Evolutionary conservation across 495 filamentous ascomycete species (phyloP).

Genomic region (Trypethelium eluteriae): DNA sequence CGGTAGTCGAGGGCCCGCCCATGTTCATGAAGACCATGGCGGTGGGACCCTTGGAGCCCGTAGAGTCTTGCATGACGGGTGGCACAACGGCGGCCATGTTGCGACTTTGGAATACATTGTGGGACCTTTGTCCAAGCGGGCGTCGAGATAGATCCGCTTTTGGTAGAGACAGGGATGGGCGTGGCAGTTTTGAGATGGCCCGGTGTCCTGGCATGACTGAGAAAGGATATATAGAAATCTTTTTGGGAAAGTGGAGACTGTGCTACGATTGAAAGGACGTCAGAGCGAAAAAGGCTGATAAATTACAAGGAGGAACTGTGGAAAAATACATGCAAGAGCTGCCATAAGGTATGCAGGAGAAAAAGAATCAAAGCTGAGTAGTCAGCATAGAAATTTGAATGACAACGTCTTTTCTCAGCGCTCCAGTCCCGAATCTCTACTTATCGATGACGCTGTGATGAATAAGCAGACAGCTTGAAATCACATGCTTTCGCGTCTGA

Average conservation of each 20-base stretch:
- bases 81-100: slow-evolving; percentile 47
- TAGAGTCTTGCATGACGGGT: slow-evolving; percentile 64
- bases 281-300: too few species aligned
- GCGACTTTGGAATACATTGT: not conserved
- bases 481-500: slow-evolving; percentile 10
- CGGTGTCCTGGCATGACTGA: too few species aligned
- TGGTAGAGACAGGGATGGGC: not conserved
- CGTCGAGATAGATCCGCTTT: not conserved
- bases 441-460: not conserved
- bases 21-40: slow-evolving; percentile 99
- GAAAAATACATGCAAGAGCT: too few species aligned
- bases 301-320: too few species aligned
- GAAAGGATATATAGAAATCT: too few species aligned
- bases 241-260: too few species aligned
- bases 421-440: not conserved
- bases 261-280: too few species aligned
- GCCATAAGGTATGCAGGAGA: too few species aligned
- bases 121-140: not conserved
- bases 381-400: too few species aligned
- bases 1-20: slow-evolving; percentile 85
- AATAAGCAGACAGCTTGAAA: slow-evolving; percentile 1
- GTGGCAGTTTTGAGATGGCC: too few species aligned
- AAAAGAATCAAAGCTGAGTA: too few species aligned
- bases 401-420: too few species aligned
- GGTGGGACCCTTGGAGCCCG: slow-evolving; percentile 61